A percentile compares a stretch with the other conserved stretches of the same genome.
phyloP scores from a whole-genome alignment of 192 early-diverging fungal species.

The Entomortierella chlamydospora region DNA sequence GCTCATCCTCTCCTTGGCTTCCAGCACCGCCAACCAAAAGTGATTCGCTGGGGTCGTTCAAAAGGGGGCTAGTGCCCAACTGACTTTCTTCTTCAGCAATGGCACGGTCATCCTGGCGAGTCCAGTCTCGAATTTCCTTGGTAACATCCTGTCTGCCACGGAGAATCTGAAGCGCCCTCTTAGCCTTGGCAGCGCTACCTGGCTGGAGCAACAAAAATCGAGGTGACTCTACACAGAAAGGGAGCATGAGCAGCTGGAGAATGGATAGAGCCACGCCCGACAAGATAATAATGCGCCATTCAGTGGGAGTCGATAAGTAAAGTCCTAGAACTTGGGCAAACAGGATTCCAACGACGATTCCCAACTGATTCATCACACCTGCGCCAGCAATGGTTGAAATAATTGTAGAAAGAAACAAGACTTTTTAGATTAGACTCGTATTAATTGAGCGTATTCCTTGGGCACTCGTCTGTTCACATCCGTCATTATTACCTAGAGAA shows the following conservation, averaged over 20 bases:
- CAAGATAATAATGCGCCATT: slow-evolving; percentile 82
- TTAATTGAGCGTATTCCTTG: too few relatives aligned
- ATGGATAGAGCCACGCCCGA: slow-evolving; percentile 69
- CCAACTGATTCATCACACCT: slow-evolving; percentile 87
- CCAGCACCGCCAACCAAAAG: slow-evolving; percentile 15
- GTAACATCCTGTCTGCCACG: slow-evolving; percentile 64
- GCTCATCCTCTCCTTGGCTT: not conserved
- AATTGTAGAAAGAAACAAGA: not conserved
- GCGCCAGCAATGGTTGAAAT: not conserved
- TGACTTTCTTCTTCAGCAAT: slow-evolving; percentile 34
- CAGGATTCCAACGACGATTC: slow-evolving; percentile 85
- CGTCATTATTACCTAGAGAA: slow-evolving; percentile 64
- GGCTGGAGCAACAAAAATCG: slow-evolving; percentile 68
- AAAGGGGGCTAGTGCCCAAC: slow-evolving; percentile 16
- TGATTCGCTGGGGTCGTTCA: slow-evolving; percentile 31
- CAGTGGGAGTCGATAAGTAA: slow-evolving; percentile 65
- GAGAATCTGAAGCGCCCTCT: slow-evolving; percentile 64
- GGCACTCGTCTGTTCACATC: too few relatives aligned
- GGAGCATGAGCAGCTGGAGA: slow-evolving; percentile 73
- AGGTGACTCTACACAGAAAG: slow-evolving; percentile 86
- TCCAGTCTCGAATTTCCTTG: slow-evolving; percentile 66
- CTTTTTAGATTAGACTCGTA: not conserved
- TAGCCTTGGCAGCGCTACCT: slow-evolving; percentile 62
- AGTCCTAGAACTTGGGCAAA: slow-evolving; percentile 76
- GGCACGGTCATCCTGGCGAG: slow-evolving; percentile 46